These are phyloP conservation scores for Thalassiosira mediterranea DNA, from an alignment of 352 stramenopile genomes.

Conservation along the genomic window DNA sequence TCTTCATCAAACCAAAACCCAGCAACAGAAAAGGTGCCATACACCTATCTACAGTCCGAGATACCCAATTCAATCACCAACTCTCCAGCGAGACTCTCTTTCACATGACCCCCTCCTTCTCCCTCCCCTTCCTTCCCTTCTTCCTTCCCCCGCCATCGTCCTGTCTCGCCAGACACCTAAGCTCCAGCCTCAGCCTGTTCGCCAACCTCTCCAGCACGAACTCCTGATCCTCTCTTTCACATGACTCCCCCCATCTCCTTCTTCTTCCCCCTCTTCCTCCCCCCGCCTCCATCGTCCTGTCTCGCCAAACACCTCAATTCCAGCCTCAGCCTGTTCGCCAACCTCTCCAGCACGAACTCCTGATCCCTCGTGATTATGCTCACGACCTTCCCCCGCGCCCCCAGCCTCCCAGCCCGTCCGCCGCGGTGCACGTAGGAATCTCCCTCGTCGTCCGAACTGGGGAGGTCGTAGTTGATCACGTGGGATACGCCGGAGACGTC, in stretches of 20 bases:
- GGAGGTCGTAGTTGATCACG: constrained; percentile 95
- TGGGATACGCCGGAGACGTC: constrained; percentile 91
- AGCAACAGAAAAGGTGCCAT: no score
- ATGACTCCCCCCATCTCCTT: no score
- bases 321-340: constrained; percentile 68
- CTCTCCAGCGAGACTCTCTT: no score
- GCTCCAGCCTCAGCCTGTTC: constrained; percentile 65
- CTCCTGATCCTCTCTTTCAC: constrained; percentile 80
- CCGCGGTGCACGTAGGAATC: constrained; percentile 98
- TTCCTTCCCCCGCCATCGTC: no score
- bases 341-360: constrained; percentile 79
- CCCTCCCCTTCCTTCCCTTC: background rate
- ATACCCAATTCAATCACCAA: no score
- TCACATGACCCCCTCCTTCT: background rate
- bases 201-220: constrained; percentile 77
- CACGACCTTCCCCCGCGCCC: constrained; percentile 95
- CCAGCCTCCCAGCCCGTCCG: constrained; percentile 95
- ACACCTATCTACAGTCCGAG: no score
- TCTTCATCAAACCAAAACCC: no score
- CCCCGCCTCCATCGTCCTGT: constrained; percentile 23
- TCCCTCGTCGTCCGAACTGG: constrained; percentile 82
- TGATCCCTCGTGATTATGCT: constrained; percentile 87
- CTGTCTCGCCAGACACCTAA: constrained; percentile 62
- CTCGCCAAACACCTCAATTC: constrained; percentile 61
- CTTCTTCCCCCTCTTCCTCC: background rate